Conservation (phyloP, 345 rosid genomes). For the Toxicodendron radicans region DNA sequence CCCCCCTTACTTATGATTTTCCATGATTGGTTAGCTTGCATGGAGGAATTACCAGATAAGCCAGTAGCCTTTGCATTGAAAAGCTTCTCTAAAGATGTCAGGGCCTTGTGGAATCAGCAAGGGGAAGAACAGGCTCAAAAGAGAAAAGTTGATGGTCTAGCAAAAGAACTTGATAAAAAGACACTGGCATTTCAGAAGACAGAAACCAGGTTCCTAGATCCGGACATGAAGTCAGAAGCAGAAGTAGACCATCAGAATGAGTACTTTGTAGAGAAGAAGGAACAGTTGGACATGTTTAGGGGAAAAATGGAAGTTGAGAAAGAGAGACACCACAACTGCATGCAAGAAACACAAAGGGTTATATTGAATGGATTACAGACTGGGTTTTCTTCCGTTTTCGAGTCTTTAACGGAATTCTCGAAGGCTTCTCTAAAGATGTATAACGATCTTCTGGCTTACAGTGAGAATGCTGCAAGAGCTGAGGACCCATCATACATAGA, state of each 20-base stretch:
- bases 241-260: constrained; percentile 25
- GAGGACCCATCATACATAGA: constrained; percentile 36
- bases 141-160: constrained; percentile 63
- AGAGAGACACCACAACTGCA: constrained; percentile 48
- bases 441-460: constrained; percentile 37
- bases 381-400: constrained; percentile 49
- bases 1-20: constrained; percentile 58
- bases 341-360: constrained; percentile 60
- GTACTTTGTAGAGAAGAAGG: constrained; percentile 39
- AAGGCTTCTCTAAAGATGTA: constrained; percentile 55
- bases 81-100: constrained; percentile 61
- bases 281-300: constrained; percentile 51
- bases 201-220: constrained; percentile 49
- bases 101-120: constrained; percentile 61
- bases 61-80: constrained; percentile 46
- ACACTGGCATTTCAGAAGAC: constrained; percentile 40
- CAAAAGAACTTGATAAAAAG: constrained; percentile 60
- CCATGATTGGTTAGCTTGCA: constrained; percentile 46
- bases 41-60: constrained; percentile 53
- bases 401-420: constrained; percentile 50
- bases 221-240: constrained; percentile 36
- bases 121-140: constrained; percentile 65
- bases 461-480: constrained; percentile 31
- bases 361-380: constrained; percentile 58
- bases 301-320: constrained; percentile 49